Evolutionary conservation across 352 stramenopile species (phyloP).

Genomic region (Pythium sukuiense): DNA sequence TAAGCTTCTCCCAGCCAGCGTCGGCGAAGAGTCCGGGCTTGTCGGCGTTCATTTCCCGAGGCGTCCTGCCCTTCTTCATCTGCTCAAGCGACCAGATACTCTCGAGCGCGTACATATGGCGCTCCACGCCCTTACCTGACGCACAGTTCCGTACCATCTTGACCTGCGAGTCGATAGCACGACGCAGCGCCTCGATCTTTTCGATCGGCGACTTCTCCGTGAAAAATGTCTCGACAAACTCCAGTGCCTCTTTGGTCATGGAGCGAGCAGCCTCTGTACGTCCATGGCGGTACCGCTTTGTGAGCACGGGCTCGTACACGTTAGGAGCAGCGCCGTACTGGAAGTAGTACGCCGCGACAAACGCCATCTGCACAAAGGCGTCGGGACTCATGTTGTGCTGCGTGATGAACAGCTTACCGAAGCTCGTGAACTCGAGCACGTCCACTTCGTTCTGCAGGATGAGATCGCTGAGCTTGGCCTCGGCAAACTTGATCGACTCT

Average conservation of each 20-base stretch:
- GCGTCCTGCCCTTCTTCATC: conserved; percentile 27
- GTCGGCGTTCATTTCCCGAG: conserved; percentile 29
- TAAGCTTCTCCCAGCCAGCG: conserved; percentile 87
- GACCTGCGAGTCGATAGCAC: conserved; percentile 88
- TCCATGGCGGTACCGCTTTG: conserved; percentile 94
- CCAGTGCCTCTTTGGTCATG: conserved; percentile 88
- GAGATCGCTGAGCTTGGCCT: conserved; percentile 93
- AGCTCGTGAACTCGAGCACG: conserved; percentile 93
- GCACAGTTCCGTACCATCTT: conserved; percentile 88
- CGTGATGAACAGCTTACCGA: conserved; percentile 90
- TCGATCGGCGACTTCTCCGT: conserved; percentile 77
- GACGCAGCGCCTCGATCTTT: conserved; percentile 87
- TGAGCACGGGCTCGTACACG: conserved; percentile 95
- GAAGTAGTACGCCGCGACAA: conserved; percentile 93
- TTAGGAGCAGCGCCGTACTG: conserved; percentile 89
- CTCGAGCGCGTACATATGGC: conserved; percentile 94
- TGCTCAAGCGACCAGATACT: conserved; percentile 79
- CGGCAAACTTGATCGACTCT: conserved; percentile 91
- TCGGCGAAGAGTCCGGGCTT: conserved; percentile 88
- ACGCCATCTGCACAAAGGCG: conserved; percentile 95
- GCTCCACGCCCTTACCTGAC: conserved; percentile 91
- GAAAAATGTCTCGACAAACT: conserved; percentile 90
- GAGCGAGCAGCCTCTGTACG: conserved; percentile 94
- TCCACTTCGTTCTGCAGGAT: conserved; percentile 93
- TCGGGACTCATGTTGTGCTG: conserved; percentile 93